Evolutionary conservation across 441 rosid genomes (phyloP).

Genomic region (Populus hybrid): DNA sequence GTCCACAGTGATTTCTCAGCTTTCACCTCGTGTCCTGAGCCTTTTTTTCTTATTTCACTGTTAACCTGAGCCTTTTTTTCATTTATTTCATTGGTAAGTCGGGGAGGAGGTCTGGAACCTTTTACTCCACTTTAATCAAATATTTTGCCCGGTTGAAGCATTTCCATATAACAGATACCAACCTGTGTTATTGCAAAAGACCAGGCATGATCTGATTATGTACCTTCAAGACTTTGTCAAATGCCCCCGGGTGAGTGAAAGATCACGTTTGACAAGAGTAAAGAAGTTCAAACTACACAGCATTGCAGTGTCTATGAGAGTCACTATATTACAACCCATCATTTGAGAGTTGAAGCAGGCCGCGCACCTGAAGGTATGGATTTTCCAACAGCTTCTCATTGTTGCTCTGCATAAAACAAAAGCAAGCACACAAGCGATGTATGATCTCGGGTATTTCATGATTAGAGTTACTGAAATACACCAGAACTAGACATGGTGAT

Average conservation of each 20-base stretch:
- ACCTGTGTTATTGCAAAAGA: slow-evolving; percentile 17
- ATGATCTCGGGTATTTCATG: neutral
- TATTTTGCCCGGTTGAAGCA: slow-evolving; percentile 16
- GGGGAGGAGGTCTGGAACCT: slow-evolving; percentile 9
- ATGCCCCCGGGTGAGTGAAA: slow-evolving; percentile 19
- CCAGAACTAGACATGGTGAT: neutral
- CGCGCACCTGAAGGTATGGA: slow-evolving; percentile 98
- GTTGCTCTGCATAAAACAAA: slow-evolving; percentile 69
- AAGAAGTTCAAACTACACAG: slow-evolving; percentile 17
- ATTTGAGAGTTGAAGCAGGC: slow-evolving; percentile 91
- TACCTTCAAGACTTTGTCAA: neutral
- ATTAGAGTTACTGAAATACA: neutral
- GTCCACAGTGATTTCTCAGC: no score
- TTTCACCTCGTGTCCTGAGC: slow-evolving; percentile 13
- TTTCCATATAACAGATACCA: slow-evolving; percentile 22
- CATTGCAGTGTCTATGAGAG: slow-evolving; percentile 12
- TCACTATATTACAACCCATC: slow-evolving; percentile 34
- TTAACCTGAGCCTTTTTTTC: neutral
- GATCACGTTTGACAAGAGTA: slow-evolving; percentile 8
- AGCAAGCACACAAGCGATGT: slow-evolving; percentile 17
- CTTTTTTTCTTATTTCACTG: slow-evolving; percentile 5
- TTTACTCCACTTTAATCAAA: slow-evolving; percentile 13
- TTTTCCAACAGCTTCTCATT: slow-evolving; percentile 96
- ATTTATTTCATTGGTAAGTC: slow-evolving; percentile 4
- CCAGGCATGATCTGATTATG: slow-evolving; percentile 12